Evolutionary conservation across 2,329 filamentous ascomycete genomes (phyloP), one percentile per base, ranked within the genome.

Genomic region (Colletotrichum euphorbiae): DNA sequence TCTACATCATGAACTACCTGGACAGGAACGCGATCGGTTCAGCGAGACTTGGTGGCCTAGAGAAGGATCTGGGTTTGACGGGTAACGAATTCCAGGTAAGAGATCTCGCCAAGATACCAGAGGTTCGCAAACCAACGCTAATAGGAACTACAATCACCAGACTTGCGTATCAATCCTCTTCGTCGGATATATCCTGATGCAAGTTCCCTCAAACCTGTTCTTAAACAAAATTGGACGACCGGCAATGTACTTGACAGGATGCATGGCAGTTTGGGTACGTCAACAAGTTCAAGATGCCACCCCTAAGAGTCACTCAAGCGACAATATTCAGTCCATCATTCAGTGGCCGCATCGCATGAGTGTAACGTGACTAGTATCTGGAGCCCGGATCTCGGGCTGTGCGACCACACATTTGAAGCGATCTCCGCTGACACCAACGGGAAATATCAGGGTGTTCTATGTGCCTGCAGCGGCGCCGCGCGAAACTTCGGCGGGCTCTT

Each of bases 1-100:
- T 92, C 83, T 92, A 91, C 72, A 89, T 91, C 71, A 81, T 91
- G 80, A 91, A 91, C 73, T 91, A 90, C 74, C 78, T 91, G 12
- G 87, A 89, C 48, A 73, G 65, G 12, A 68, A 68, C 17, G 61
- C 88, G 64, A 87, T 89, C 62, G 86, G 86, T 3, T 80, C 80
- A 28, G 87, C 85, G 3, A 81, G 83, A 70, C 75, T 89, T 6
- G 85, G 83, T 1, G 85, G 85, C 4, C 76, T 81, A 21, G 78
- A 80, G 21, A 72, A 75, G 31, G 78, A 80, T 46, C 67, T 81
- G 6, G 62, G 75, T 1, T 72, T 81, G 9, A 67, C 72, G 51
- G 72, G 74, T 4, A 72, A 74, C 48, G 64, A 81, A 51, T 81
- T 79, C 60, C 78, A 80, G 72, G 78, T 80, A 58, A 59, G 71